Percentiles rank a stretch among this genome's conserved stretches.
These are phyloP conservation scores for Suhomyces prunicola DNA, from an alignment of 805 yeast species.

Conservation along the genomic window DNA sequence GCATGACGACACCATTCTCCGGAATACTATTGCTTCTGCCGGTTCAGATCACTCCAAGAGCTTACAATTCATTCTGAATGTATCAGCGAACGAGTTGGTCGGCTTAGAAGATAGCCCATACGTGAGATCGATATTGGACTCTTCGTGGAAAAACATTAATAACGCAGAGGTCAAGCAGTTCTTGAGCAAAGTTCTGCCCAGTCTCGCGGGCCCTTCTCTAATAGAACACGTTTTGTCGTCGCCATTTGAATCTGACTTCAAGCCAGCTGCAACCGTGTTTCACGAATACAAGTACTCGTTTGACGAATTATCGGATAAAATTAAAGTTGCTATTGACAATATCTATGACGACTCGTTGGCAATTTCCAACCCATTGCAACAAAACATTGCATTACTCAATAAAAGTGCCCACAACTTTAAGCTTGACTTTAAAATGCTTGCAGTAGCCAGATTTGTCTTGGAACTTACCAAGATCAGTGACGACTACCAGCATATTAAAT, in stretches of 20 bases:
- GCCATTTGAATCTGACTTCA: slow-evolving; percentile 11
- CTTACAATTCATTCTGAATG: neutral
- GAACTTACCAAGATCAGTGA: neutral
- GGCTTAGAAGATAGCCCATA: neutral
- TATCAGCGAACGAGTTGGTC: slow-evolving; percentile 2
- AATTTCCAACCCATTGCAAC: slow-evolving; percentile 46
- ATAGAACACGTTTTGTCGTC: slow-evolving; percentile 9
- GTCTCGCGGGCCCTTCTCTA: slow-evolving; percentile 3
- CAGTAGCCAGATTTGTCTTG: slow-evolving; percentile 15
- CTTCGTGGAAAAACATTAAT: slow-evolving; percentile 15
- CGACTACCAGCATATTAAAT: slow-evolving; percentile 6
- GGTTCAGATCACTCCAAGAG: neutral
- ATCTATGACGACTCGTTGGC: slow-evolving; percentile 30
- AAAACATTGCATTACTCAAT: slow-evolving; percentile 32
- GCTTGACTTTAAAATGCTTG: slow-evolving; percentile 8
- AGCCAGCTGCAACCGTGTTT: slow-evolving; percentile 7
- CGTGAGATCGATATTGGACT: neutral
- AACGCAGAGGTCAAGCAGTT: slow-evolving; percentile 10
- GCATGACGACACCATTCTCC: slow-evolving; percentile 14
- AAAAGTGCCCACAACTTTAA: neutral
- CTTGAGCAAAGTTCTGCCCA: slow-evolving; percentile 2
- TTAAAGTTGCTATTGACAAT: slow-evolving; percentile 11
- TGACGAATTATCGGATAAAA: slow-evolving; percentile 21
- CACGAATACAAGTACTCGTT: slow-evolving; percentile 13
- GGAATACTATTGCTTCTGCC: slow-evolving; percentile 14